Percentiles rank a stretch among this genome's conserved stretches.
These are phyloP conservation scores for Diplogelasinospora grovesii DNA, from an alignment of 495 filamentous ascomycete genomes.

Conservation along the genomic window DNA sequence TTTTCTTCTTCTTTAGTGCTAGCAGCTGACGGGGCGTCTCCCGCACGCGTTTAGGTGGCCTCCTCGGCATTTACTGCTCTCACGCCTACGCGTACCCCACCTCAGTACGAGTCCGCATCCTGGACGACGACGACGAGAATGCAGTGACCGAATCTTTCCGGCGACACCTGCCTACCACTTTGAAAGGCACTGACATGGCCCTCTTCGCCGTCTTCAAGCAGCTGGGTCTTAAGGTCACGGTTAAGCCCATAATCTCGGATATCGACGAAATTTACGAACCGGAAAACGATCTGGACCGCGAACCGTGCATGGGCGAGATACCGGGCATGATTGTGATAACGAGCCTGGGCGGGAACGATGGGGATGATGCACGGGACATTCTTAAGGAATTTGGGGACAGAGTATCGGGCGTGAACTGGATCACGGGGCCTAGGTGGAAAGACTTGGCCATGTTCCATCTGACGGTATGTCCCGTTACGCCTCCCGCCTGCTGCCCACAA, in stretches of 20 bases:
- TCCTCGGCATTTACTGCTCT: conserved; percentile 29
- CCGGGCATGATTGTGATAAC: neutral
- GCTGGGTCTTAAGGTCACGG: neutral
- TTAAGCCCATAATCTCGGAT: neutral
- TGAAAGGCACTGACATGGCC: conserved; percentile 23
- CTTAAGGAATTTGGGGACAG: neutral
- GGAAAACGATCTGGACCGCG: neutral
- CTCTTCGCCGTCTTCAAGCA: conserved; percentile 5
- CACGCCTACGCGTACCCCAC: conserved; percentile 30
- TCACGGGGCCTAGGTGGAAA: neutral
- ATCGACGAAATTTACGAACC: neutral
- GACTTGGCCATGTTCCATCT: neutral
- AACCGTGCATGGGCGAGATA: conserved; percentile 4
- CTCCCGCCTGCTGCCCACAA: neutral
- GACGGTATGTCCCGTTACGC: conserved; percentile 1
- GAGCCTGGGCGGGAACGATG: neutral
- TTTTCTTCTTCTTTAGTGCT: no score
- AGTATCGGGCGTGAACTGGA: neutral
- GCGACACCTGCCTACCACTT: conserved; percentile 11
- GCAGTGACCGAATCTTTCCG: no score
- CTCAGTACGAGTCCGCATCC: neutral
- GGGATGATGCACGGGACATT: neutral
- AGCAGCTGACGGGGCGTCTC: no score
- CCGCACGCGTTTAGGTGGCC: conserved; percentile 8
- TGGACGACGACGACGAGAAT: no score